Evolutionary conservation across 139 green algal genomes (phyloP).

Genomic region (Volvox africanus): DNA sequence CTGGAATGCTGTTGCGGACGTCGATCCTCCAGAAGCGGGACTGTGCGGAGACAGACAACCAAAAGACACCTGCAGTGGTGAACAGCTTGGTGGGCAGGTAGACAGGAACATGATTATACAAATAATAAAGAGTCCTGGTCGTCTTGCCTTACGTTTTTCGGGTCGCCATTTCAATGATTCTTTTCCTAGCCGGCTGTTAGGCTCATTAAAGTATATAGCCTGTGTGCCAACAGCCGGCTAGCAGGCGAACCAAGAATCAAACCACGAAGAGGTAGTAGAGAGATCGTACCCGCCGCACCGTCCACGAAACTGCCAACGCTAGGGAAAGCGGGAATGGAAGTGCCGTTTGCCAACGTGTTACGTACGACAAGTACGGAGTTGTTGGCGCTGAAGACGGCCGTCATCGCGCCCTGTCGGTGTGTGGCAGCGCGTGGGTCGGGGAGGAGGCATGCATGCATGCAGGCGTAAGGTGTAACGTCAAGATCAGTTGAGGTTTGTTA

Average conservation of each 20-base stretch:
- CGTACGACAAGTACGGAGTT: conserved; percentile 15
- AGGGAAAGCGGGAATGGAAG: not conserved
- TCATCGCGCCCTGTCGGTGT: not conserved
- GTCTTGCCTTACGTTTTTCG: too few relatives aligned
- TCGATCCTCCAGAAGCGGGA: conserved; percentile 29
- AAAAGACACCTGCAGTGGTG: conserved; percentile 22
- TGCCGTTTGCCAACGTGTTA: not conserved
- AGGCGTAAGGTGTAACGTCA: too few relatives aligned
- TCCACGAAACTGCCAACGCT: conserved; percentile 18
- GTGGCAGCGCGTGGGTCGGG: too few relatives aligned
- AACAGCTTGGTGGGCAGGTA: not conserved
- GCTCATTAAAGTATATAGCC: not conserved
- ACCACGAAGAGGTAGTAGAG: too few relatives aligned
- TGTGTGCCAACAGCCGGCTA: not conserved
- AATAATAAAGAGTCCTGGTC: too few relatives aligned
- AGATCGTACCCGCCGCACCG: conserved; percentile 2
- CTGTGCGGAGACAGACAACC: conserved; percentile 9
- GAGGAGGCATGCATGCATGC: too few relatives aligned
- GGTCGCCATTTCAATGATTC: not conserved
- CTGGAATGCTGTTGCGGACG: not conserved
- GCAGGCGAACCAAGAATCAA: not conserved
- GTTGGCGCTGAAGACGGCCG: conserved; percentile 6
- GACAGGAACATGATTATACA: too few relatives aligned
- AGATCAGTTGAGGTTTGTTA: too few relatives aligned
- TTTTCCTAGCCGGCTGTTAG: not conserved